Evolutionary conservation across 352 stramenopile species (phyloP), one percentile per base, ranked within the genome.

Genomic region (Elongisporangium senticosum): DNA sequence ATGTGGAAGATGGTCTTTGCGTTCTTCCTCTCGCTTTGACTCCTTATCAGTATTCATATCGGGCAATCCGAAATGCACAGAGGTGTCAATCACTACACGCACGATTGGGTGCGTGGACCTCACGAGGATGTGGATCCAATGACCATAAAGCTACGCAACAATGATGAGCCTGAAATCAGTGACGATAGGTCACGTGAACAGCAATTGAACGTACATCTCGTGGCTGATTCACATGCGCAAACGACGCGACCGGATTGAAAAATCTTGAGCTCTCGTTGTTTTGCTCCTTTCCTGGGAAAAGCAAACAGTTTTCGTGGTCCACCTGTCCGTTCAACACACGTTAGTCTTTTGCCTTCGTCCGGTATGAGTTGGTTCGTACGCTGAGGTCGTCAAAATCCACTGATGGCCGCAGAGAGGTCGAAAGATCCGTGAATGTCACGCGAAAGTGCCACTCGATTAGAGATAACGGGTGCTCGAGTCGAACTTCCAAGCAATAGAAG

Each of bases 401-500:
- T 2, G 65, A 68, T 15, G 64, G 62, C 2, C 52, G 43, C 21
- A 65, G 55, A 4, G 54, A 49, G 3, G 71, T 63, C 10, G 65
- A 80, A 8, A 69, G 55, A 22, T 87, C 76, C 0, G 67, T 79
- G 57, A 87, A 87, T 17, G 64, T 63, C 0, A 66, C 77, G 14
- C 68, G 68, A 51, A 87, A 87, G 0, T 61, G 57, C 75, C 77
- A 87, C 1, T 61, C 22, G 15, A 49, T 53, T 15, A 87, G 63
- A 20, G 65, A 63, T 23, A 72, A 58, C 10, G 73, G 60, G 17
- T 87, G 69, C 0, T 83, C 69, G 7, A 87, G 52, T 0, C 73
- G 63, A 19, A 87, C 55, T 43, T 87, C 77, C 24, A 87, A 55
- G 49, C 62, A 70, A 49, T 87, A 87, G 49, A 87, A 87, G 3